Evolutionary conservation across 2,329 filamentous ascomycete species (phyloP).

Genomic region (Penicillium sp.): DNA sequence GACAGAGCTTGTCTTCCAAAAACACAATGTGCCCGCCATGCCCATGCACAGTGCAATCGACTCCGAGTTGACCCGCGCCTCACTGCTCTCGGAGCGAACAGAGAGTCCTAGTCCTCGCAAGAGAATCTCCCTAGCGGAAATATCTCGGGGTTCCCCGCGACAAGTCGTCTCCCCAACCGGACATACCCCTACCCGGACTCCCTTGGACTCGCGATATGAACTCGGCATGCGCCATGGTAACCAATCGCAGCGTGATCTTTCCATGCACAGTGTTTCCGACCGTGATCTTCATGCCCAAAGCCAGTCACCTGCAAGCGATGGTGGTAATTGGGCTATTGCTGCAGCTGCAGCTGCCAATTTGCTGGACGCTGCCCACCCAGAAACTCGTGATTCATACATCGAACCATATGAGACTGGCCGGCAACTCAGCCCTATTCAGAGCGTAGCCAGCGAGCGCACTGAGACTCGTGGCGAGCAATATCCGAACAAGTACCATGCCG

Average conservation of each 20-base stretch:
- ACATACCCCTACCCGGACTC: constrained; percentile 60
- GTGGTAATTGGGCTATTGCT: constrained; percentile 40
- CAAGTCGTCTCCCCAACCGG: constrained; percentile 60
- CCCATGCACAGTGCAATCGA: constrained; percentile 83
- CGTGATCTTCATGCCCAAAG: constrained; percentile 45
- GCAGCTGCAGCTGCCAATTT: constrained; percentile 41
- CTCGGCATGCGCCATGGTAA: constrained; percentile 68
- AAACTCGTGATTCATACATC: constrained; percentile 52
- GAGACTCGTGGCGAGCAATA: constrained; percentile 51
- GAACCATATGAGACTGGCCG: constrained; percentile 62
- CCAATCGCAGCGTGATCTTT: constrained; percentile 53
- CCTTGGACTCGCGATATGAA: constrained; percentile 48
- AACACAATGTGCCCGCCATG: constrained; percentile 72
- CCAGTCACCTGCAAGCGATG: constrained; percentile 30
- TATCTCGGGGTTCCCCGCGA: constrained; percentile 58
- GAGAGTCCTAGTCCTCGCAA: constrained; percentile 70
- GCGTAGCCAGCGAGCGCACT: constrained; percentile 82
- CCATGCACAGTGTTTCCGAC: constrained; percentile 46
- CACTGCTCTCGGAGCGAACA: constrained; percentile 78
- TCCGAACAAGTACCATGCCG: constrained; percentile 15
- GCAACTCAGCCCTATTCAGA: constrained; percentile 84
- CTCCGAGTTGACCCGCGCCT: constrained; percentile 84
- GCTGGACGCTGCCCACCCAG: constrained; percentile 40
- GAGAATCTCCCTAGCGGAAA: constrained; percentile 62
- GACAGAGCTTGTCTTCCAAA: constrained; percentile 54